A percentile compares a stretch with the other conserved stretches of the same genome.
These are phyloP conservation scores for Rubroshorea leprosula DNA, from an alignment of 345 rosid genomes.

Conservation along the genomic window DNA sequence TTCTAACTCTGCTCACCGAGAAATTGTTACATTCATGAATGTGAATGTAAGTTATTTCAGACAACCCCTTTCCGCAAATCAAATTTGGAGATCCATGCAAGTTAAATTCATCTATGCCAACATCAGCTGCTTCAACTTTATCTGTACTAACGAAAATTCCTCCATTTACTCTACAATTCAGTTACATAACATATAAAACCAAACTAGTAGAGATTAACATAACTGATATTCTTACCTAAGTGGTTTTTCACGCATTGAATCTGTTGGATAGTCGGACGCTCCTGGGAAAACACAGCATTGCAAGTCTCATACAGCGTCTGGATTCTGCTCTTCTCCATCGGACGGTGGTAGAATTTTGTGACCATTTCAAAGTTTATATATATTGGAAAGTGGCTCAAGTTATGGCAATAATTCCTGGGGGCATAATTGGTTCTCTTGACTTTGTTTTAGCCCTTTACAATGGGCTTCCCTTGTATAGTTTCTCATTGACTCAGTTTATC, in stretches of 20 bases:
- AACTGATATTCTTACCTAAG: conserved; percentile 16
- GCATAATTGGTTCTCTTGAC: too few species aligned
- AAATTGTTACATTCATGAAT: conserved; percentile 34
- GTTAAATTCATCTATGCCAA: conserved; percentile 33
- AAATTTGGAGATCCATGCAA: conserved; percentile 16
- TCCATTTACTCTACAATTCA: too few species aligned
- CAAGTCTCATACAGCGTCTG: conserved; percentile 35
- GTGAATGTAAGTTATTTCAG: conserved; percentile 40
- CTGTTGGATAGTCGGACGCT: conserved; percentile 29
- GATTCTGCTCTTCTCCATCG: conserved; percentile 24
- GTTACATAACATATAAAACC: neutral
- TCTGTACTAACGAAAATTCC: conserved; percentile 13
- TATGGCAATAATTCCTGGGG: too few species aligned
- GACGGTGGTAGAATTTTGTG: too few species aligned
- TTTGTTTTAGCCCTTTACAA: too few species aligned
- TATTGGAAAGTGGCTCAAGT: too few species aligned
- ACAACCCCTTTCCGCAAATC: conserved; percentile 22
- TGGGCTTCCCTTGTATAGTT: too few species aligned
- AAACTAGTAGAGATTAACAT: neutral
- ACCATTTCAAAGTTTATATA: too few species aligned
- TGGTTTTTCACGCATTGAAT: conserved; percentile 33
- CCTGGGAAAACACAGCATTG: conserved; percentile 19
- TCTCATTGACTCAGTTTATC: too few species aligned
- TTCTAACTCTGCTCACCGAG: conserved; percentile 22
- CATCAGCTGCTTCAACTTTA: conserved; percentile 32